Evolutionary conservation across 2,329 filamentous ascomycete genomes (phyloP).

Genomic region (Sclerotinia trifoliorum): DNA sequence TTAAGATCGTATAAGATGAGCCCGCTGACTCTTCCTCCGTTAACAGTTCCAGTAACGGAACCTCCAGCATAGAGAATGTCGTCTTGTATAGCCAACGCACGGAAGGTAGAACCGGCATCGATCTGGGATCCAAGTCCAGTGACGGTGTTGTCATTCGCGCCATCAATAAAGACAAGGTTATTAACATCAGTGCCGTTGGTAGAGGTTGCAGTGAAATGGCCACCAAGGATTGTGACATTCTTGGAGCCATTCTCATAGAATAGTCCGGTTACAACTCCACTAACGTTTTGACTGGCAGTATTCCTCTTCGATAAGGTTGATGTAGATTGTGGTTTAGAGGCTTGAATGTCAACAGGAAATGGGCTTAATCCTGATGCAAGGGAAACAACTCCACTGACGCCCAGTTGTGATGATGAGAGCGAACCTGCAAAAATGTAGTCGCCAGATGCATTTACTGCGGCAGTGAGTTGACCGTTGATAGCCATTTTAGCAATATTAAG

Average conservation of each 20-base stretch:
- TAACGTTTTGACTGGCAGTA: slow-evolving; percentile 46
- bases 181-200: slow-evolving; percentile 69
- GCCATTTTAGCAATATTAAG: slow-evolving; percentile 62
- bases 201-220: slow-evolving; percentile 74
- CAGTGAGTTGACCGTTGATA: slow-evolving; percentile 70
- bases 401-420: slow-evolving; percentile 71
- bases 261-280: slow-evolving; percentile 72
- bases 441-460: slow-evolving; percentile 61
- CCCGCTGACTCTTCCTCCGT: slow-evolving; percentile 63
- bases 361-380: slow-evolving; percentile 54
- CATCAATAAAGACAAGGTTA: slow-evolving; percentile 82
- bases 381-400: slow-evolving; percentile 69
- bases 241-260: slow-evolving; percentile 69
- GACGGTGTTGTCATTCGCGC: slow-evolving; percentile 62
- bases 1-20: slow-evolving; percentile 77
- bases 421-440: slow-evolving; percentile 79
- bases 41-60: slow-evolving; percentile 68
- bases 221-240: slow-evolving; percentile 85
- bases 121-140: slow-evolving; percentile 68
- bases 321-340: slow-evolving; percentile 41
- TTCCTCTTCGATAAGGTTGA: slow-evolving; percentile 49
- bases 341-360: slow-evolving; percentile 57
- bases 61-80: slow-evolving; percentile 81
- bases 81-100: slow-evolving; percentile 65
- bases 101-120: slow-evolving; percentile 70